Evolutionary conservation across 2,329 filamentous ascomycete species (phyloP).

Genomic region (Colletotrichum siamense): DNA sequence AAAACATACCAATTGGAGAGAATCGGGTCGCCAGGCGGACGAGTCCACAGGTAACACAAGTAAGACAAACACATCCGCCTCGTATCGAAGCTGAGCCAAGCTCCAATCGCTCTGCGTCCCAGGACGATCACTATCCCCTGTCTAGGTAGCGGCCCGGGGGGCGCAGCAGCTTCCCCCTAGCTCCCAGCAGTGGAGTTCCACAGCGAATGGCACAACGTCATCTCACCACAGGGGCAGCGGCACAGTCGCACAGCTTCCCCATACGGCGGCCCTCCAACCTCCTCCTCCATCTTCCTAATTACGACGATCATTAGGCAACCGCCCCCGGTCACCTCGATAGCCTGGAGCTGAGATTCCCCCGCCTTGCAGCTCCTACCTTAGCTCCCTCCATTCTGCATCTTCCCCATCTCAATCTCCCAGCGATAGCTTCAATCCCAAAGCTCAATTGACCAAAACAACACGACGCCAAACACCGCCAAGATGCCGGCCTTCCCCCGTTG

Average conservation of each 20-base stretch:
- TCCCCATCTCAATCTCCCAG: not conserved
- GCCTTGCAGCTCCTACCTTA: not conserved
- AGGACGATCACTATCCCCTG: not conserved
- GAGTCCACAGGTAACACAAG: not conserved
- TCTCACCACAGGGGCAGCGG: conserved; percentile 4
- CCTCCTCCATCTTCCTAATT: not conserved
- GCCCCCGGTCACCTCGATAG: not conserved
- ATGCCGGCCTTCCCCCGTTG: conserved; percentile 1
- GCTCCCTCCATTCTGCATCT: not conserved
- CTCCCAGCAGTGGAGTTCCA: not conserved
- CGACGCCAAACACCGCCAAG: not conserved
- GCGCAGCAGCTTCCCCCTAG: conserved; percentile 17
- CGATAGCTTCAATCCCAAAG: not conserved
- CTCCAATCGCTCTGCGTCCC: not conserved
- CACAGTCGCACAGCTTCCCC: not conserved
- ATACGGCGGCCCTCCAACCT: not conserved
- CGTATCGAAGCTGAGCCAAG: not conserved
- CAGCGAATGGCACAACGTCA: conserved; percentile 13
- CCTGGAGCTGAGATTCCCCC: not conserved
- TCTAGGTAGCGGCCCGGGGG: not conserved
- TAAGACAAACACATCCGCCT: not conserved
- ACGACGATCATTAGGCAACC: not conserved
- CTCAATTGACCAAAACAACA: not conserved
- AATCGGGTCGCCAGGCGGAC: not conserved
- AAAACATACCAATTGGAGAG: not conserved